Evolutionary conservation across 1,139 yeast species (phyloP).

Genomic region (Lizanozyma gosingica): DNA sequence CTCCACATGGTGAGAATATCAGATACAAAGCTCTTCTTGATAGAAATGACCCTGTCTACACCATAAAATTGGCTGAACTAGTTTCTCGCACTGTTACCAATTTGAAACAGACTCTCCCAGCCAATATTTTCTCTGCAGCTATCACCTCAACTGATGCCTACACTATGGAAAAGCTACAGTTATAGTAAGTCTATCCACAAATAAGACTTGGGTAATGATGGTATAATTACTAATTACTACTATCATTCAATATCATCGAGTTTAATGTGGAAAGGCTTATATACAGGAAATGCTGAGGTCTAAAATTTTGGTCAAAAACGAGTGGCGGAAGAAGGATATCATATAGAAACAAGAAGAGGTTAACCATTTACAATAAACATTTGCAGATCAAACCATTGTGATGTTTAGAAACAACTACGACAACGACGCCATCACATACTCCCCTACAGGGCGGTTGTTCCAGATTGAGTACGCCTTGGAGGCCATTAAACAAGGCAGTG

Average conservation of each 20-base stretch:
- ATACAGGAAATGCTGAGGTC: no score
- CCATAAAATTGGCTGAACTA: constrained; percentile 29
- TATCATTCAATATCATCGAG: no score
- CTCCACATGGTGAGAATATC: constrained; percentile 49
- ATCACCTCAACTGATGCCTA: constrained; percentile 23
- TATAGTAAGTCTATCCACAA: no score
- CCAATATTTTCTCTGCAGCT: constrained; percentile 19
- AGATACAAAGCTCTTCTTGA: constrained; percentile 42
- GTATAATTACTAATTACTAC: no score
- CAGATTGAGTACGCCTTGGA: constrained; percentile 94
- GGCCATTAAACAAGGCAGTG: constrained; percentile 97
- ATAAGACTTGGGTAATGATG: no score
- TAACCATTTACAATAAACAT: no score
- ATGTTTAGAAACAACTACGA: constrained; percentile 95
- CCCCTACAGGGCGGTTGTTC: constrained; percentile 94
- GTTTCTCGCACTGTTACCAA: constrained; percentile 15
- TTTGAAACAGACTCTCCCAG: constrained; percentile 14
- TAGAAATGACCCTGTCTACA: constrained; percentile 49
- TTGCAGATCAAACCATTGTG: neutral
- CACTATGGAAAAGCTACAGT: constrained; percentile 22
- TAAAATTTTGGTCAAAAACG: no score
- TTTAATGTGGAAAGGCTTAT: no score
- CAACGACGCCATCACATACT: constrained; percentile 94
- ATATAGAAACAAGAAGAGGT: no score
- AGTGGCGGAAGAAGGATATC: no score